These are phyloP conservation scores for Coelastrella sp. DNA, from an alignment of 139 green algal species.

Conservation along the genomic window DNA sequence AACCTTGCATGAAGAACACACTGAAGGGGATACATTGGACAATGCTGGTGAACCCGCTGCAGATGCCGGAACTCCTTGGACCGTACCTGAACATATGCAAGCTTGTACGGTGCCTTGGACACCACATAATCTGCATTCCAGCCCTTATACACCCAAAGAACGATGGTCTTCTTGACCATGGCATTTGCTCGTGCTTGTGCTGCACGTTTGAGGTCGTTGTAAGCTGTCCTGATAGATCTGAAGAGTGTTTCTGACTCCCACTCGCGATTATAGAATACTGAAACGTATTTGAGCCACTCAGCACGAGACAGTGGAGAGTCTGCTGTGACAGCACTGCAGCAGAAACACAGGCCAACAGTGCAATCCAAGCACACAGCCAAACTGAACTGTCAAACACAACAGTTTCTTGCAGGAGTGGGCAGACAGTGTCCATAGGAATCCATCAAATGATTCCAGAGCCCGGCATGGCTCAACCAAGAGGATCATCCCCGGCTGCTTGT, in stretches of 20 bases:
- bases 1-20: no score
- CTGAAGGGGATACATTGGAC: no score
- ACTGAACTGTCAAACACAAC: background rate
- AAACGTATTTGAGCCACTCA: conserved; percentile 89
- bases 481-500: no score
- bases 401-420: no score
- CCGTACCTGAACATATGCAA: conserved; percentile 10
- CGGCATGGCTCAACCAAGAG: no score
- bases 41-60: no score
- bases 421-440: no score
- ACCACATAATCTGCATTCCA: conserved; percentile 17
- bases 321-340: conserved; percentile 50
- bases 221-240: conserved; percentile 27
- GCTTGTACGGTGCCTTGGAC: conserved; percentile 25
- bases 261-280: conserved; percentile 90
- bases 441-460: no score
- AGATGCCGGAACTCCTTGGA: background rate
- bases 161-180: background rate
- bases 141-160: conserved; percentile 20
- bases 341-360: background rate
- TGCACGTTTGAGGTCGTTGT: background rate
- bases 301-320: conserved; percentile 70
- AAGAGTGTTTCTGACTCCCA: conserved; percentile 68
- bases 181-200: background rate
- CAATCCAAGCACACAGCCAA: background rate